Base-by-base conservation (phyloP, 2,329 filamentous ascomycete species). In the Dothistroma pini region DNA sequence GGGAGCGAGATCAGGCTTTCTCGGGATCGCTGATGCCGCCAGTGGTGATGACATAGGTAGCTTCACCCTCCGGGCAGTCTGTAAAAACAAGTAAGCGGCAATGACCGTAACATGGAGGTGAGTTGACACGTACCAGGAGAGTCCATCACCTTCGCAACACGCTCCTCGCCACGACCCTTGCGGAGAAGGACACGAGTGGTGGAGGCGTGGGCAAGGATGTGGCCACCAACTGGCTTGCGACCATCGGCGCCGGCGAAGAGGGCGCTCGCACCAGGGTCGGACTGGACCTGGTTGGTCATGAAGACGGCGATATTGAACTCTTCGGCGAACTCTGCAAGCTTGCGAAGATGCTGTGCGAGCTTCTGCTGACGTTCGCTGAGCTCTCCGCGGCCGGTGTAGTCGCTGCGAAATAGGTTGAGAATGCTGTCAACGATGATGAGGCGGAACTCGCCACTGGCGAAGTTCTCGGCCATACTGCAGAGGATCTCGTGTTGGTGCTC, bases 221-320 rank as follows among this genome's bases (percentile, higher is more conserved):
- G 86, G 16, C 86, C 87, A 63, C 85, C 85, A 54, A 86, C 82
- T 54, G 86, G 85, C 72, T 89, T 89, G 52, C 86, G 81, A 51
- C 87, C 87, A 75, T 89, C 87, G 59, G 84, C 86, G 65, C 86
- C 82, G 55, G 86, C 84, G 70, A 89, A 89, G 11, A 89, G 78
- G 51, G 86, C 84, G 72, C 81, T 88, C 11, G 86, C 87, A 63
- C 87, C 86, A 14, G 87, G 87, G 67, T 89, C 87, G 60, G 84
- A 87, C 75, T 89, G 86, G 38, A 89, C 87, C 75, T 89, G 87
- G 66, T 89, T 89, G 57, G 87, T 89, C 82, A 87, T 84, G 61
- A 87, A 76, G 54, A 86, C 84, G 54, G 83, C 62, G 61, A 89
- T 78, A 69, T 89, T 89, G 77, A 89, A 89, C 69, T 89, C 86